Base-by-base conservation (phyloP, 257 asterid species). In the Nicotiana obtusifolia region DNA sequence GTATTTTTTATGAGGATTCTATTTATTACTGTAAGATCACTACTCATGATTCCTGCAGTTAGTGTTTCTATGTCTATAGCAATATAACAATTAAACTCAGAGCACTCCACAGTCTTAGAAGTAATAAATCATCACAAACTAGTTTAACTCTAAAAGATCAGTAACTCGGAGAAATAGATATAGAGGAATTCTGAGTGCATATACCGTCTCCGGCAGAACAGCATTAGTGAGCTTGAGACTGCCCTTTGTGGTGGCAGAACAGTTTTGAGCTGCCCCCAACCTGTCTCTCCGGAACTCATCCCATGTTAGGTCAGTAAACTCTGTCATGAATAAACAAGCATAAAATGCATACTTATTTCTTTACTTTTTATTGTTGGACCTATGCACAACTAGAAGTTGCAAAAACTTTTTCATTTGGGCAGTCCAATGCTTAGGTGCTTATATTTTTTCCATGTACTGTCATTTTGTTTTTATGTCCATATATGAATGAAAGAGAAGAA, bases 261-360 rank as follows among this genome's bases (percentile, higher is more conserved):
- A 96, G 88, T 96, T 94, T 83, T 96, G 98, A 85, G 99, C 91
- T 68, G 98, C 99, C 82, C 99, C 99, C 84, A 96, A 76, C 81
- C 80, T 87, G 54, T 93, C 91, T 78, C 69, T 88, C 9, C 85
- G 91, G 91, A 96, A 96, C 88, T 96, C 99, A 1, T 93, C 95
- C 99, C 99, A 96, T 19, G 98, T 93, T 96, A 94, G 30, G 84
- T 96, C 99, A 83, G 97, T 64, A 86, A 93, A 96, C 88, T 85
- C 98, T 95, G 91, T 84, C 67, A 69, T 37, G 49, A 76, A n/a
- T n/a, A n/a, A n/a, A 31, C 49, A 66, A 66, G 24, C 75, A 66
- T 30, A 35, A 65, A 65, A 65, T 65, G 73, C 73, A 30, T 14
- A 52, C 57, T 52, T 14, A 11, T 11, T 13, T 52, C 19, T 11